Conservation (phyloP, 2,329 filamentous ascomycete species). For the Colletotrichum phormii region DNA sequence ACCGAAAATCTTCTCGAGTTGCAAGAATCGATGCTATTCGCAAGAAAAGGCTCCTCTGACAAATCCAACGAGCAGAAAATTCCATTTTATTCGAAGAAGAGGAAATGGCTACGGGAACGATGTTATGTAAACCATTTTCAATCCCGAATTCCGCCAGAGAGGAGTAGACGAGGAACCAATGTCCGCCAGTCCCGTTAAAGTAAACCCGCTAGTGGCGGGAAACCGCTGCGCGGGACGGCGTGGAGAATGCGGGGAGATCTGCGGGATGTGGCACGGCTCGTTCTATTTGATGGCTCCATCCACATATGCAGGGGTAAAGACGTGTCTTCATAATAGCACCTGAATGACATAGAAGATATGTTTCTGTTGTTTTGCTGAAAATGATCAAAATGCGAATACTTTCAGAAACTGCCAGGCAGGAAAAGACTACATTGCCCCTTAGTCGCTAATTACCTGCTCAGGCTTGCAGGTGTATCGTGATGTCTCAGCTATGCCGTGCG, state of each 20-base stretch:
- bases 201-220: conserved; percentile 34
- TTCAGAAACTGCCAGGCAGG: too few species aligned
- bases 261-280: conserved; percentile 12
- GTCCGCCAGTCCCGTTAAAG: conserved; percentile 26
- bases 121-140: conserved; percentile 3
- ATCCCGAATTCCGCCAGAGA: conserved; percentile 23
- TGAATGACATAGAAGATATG: not conserved
- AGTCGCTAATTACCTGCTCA: too few species aligned
- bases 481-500: too few species aligned
- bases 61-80: not conserved
- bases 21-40: not conserved
- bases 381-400: too few species aligned
- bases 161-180: not conserved
- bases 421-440: too few species aligned
- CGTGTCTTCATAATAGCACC: not conserved
- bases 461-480: too few species aligned
- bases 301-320: not conserved
- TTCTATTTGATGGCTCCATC: not conserved
- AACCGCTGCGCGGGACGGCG: conserved; percentile 4
- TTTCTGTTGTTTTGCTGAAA: not conserved
- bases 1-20: too few species aligned
- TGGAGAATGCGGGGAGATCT: conserved; percentile 30
- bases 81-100: not conserved
- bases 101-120: not conserved
- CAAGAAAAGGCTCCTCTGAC: not conserved